Conservation (phyloP, 2,329 filamentous ascomycete species). For the Arthrobotrys megalospora region DNA sequence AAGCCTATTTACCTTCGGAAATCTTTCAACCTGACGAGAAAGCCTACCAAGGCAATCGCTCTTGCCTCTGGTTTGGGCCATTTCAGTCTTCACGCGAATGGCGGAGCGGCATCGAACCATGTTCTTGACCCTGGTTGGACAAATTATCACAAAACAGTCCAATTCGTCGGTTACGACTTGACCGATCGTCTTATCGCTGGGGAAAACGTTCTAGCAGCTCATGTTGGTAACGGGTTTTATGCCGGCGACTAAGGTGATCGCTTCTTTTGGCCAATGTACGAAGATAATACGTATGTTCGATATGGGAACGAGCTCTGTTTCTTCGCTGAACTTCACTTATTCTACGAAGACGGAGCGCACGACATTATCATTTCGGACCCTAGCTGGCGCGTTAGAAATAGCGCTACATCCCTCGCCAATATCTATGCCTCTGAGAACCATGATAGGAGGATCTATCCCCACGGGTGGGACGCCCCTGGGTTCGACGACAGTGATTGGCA, state of each 20-base stretch:
- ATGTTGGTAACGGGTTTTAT: constrained; percentile 70
- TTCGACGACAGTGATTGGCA: constrained; percentile 66
- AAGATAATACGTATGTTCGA: constrained; percentile 68
- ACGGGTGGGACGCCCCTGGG: constrained; percentile 66
- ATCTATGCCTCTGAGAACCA: constrained; percentile 68
- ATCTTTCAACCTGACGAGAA: constrained; percentile 64
- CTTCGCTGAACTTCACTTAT: constrained; percentile 68
- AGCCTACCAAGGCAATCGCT: constrained; percentile 66
- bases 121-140: constrained; percentile 68
- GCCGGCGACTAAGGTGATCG: constrained; percentile 69
- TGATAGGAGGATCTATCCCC: constrained; percentile 66
- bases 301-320: constrained; percentile 68
- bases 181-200: constrained; percentile 66
- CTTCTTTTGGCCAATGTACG: constrained; percentile 69
- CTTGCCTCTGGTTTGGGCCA: constrained; percentile 68
- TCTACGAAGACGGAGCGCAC: constrained; percentile 67
- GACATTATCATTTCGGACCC: constrained; percentile 67
- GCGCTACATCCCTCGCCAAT: constrained; percentile 68
- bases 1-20: constrained; percentile 68
- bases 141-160: constrained; percentile 68
- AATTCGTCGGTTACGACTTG: constrained; percentile 69
- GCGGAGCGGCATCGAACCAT: constrained; percentile 66
- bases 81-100: constrained; percentile 68
- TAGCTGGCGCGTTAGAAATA: constrained; percentile 67
- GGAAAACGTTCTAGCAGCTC: constrained; percentile 67